Evolutionary conservation across 805 yeast genomes (phyloP).

Genomic region (Candida ortonii): DNA sequence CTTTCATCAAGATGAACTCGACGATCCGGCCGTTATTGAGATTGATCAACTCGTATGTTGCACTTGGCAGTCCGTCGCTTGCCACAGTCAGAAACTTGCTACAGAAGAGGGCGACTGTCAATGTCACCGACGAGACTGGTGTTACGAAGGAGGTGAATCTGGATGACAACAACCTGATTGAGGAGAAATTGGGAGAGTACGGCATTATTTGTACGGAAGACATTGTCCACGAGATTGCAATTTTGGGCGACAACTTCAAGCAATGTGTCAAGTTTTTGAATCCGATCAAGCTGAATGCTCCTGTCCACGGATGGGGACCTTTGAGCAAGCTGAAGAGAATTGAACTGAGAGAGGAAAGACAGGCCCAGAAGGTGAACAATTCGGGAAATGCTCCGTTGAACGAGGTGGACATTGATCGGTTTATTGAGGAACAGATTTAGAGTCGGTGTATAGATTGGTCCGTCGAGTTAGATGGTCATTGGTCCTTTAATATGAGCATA

Average conservation of each 20-base stretch:
- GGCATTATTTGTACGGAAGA: conserved; percentile 82
- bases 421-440: conserved; percentile 63
- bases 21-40: conserved; percentile 62
- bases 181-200: conserved; percentile 64
- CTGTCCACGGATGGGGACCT: conserved; percentile 74
- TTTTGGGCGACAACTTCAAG: conserved; percentile 65
- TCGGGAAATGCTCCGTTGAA: conserved; percentile 63
- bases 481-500: too few species aligned
- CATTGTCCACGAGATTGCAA: conserved; percentile 64
- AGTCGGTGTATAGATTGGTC: too few species aligned
- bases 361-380: conserved; percentile 47
- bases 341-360: conserved; percentile 51
- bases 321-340: conserved; percentile 64
- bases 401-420: conserved; percentile 70
- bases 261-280: conserved; percentile 57
- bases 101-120: conserved; percentile 71
- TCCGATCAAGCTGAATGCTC: conserved; percentile 69
- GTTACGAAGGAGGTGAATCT: conserved; percentile 43
- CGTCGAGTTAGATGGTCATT: too few species aligned
- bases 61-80: conserved; percentile 72
- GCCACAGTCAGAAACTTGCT: conserved; percentile 67
- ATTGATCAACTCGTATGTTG: conserved; percentile 68
- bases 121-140: conserved; percentile 29
- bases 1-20: conserved; percentile 62
- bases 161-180: conserved; percentile 73